Conservation (phyloP, 2,329 filamentous ascomycete species). For the Trichoderma koningiopsis region DNA sequence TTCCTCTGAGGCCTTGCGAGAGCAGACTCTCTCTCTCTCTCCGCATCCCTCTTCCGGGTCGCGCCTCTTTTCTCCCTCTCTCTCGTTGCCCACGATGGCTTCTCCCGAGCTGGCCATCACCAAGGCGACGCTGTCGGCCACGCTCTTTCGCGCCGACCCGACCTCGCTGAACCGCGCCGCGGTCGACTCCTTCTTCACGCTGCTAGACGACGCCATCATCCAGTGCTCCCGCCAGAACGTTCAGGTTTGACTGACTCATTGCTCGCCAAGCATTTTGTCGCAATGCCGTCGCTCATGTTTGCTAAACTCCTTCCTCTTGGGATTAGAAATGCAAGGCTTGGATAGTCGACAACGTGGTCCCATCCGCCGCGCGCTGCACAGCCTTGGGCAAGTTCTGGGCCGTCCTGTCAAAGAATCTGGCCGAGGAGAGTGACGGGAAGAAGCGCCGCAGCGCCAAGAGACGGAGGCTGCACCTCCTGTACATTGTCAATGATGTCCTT, state of each 20-base stretch:
- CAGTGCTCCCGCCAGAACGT: slow-evolving; percentile 79
- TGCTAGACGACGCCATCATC: slow-evolving; percentile 65
- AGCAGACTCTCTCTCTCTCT: neutral
- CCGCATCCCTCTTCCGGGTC: neutral
- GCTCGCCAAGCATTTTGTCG: slow-evolving; percentile 18
- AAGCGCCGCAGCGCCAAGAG: slow-evolving; percentile 61
- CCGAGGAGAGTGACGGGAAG: slow-evolving; percentile 33
- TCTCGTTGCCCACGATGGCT: slow-evolving; percentile 53
- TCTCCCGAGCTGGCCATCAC: slow-evolving; percentile 74
- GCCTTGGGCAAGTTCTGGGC: slow-evolving; percentile 76
- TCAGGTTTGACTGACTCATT: slow-evolving; percentile 77
- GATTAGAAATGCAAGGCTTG: slow-evolving; percentile 84
- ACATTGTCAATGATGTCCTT: slow-evolving; percentile 76
- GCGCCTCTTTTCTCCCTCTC: neutral
- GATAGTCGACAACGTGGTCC: slow-evolving; percentile 72
- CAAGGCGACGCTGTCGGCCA: slow-evolving; percentile 75
- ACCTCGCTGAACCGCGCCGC: slow-evolving; percentile 66
- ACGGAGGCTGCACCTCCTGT: slow-evolving; percentile 73
- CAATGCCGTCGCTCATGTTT: slow-evolving; percentile 5
- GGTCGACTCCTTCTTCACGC: slow-evolving; percentile 68
- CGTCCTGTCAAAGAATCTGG: slow-evolving; percentile 58
- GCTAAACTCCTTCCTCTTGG: slow-evolving; percentile 34
- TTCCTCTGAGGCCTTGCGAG: slow-evolving; percentile 23
- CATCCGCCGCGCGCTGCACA: slow-evolving; percentile 65
- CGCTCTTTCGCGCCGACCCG: slow-evolving; percentile 75